Percentiles rank a stretch among this genome's conserved stretches.
Conservation (phyloP, 768 basidiomycete genomes). For the Brasilioporus rufonigricans region DNA sequence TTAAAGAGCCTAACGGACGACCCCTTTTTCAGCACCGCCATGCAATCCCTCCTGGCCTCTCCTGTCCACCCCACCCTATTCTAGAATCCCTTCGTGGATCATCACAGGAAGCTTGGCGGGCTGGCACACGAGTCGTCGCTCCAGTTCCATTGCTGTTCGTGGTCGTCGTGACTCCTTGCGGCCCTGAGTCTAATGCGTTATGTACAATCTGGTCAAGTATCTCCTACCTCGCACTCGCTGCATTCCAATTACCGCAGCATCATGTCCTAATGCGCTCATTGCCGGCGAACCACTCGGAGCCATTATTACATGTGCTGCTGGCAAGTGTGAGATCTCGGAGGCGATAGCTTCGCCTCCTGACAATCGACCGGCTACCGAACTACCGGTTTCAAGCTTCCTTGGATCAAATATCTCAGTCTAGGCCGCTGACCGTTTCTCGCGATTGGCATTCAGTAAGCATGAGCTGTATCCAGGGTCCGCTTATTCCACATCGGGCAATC, state of each 20-base stretch:
- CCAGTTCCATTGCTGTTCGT: conserved; percentile 7
- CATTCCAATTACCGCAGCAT: conserved; percentile 18
- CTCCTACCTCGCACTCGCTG: conserved; percentile 13
- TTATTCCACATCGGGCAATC: conserved; percentile 23
- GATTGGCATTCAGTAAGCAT: conserved; percentile 22
- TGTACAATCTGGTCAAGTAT: conserved; percentile 13
- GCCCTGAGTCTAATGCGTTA: conserved; percentile 16
- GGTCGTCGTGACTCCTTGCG: background rate
- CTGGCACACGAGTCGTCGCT: background rate
- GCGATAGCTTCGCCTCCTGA: conserved; percentile 33
- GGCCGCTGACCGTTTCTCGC: conserved; percentile 23
- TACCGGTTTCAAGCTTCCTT: conserved; percentile 30
- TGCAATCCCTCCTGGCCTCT: conserved; percentile 8
- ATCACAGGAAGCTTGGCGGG: conserved; percentile 15
- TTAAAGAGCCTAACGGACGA: conserved; percentile 43
- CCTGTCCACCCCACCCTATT: conserved; percentile 13
- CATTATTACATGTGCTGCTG: conserved; percentile 32
- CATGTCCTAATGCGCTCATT: conserved; percentile 24
- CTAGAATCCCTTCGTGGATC: conserved; percentile 26
- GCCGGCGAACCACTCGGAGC: conserved; percentile 28
- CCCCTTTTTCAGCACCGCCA: conserved; percentile 29
- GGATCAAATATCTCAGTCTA: conserved; percentile 29
- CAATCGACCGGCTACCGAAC: conserved; percentile 31
- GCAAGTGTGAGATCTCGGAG: conserved; percentile 33
- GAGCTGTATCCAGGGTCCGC: conserved; percentile 34